Percentiles rank a stretch among this genome's conserved stretches.
These are phyloP conservation scores for Coniochaeta sp. DNA, from an alignment of 2,329 filamentous ascomycete genomes.

Conservation along the genomic window DNA sequence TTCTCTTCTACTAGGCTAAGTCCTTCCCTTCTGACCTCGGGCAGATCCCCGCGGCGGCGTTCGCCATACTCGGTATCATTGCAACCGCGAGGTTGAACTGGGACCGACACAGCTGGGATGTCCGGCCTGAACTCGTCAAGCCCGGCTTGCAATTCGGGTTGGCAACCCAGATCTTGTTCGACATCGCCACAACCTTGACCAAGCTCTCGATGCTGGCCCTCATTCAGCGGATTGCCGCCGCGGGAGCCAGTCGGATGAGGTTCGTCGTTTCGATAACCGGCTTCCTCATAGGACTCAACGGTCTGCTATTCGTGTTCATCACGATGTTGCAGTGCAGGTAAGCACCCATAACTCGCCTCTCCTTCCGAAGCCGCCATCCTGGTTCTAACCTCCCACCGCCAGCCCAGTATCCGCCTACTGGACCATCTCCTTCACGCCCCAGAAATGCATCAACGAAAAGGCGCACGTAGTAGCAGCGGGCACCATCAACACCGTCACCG, in stretches of 20 bases:
- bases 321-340: slow-evolving; percentile 31
- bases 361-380: background rate
- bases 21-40: slow-evolving; percentile 7
- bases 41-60: slow-evolving; percentile 22
- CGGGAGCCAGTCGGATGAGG: slow-evolving; percentile 21
- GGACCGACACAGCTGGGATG: slow-evolving; percentile 27
- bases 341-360: slow-evolving; percentile 8
- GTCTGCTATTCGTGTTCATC: slow-evolving; percentile 27
- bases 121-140: slow-evolving; percentile 14
- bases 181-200: slow-evolving; percentile 27
- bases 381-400: slow-evolving; percentile 5
- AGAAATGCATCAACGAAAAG: slow-evolving; percentile 40
- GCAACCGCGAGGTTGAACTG: slow-evolving; percentile 20
- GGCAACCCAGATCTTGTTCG: slow-evolving; percentile 27
- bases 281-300: slow-evolving; percentile 21
- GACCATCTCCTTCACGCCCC: slow-evolving; percentile 22
- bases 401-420: slow-evolving; percentile 32
- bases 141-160: slow-evolving; percentile 23
- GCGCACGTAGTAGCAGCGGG: slow-evolving; percentile 46
- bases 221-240: slow-evolving; percentile 27
- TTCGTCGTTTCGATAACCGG: slow-evolving; percentile 22
- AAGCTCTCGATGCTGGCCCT: slow-evolving; percentile 34
- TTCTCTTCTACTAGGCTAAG: background rate
- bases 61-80: slow-evolving; percentile 21
- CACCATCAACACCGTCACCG: slow-evolving; percentile 52